Percentiles rank a stretch among this genome's conserved stretches.
These are phyloP conservation scores for Logfia minima DNA, from an alignment of 129 eudicot genomes.

Conservation along the genomic window DNA sequence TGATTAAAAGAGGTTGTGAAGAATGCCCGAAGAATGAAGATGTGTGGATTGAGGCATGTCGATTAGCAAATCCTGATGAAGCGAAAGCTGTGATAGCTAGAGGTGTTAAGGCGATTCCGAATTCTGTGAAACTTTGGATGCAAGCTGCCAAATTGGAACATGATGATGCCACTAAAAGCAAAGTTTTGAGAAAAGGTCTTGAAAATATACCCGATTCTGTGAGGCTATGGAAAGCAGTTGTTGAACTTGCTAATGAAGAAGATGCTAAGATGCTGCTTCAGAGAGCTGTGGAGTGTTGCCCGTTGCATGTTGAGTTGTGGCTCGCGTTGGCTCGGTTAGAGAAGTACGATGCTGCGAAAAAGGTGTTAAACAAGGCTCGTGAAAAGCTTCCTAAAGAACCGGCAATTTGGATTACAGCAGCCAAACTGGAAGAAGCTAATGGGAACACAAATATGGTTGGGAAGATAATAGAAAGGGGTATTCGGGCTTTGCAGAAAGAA, in stretches of 20 bases:
- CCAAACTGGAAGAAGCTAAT: constrained; percentile 85
- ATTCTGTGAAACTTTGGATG: constrained; percentile 91
- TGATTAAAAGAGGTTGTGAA: constrained; percentile 76
- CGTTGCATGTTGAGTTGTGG: constrained; percentile 91
- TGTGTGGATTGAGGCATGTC: constrained; percentile 91
- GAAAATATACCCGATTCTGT: constrained; percentile 91
- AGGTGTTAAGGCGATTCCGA: constrained; percentile 84
- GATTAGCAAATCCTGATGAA: constrained; percentile 62
- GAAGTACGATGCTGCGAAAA: constrained; percentile 74
- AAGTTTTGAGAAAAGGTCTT: constrained; percentile 86
- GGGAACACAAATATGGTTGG: constrained; percentile 78
- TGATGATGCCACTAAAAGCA: constrained; percentile 67
- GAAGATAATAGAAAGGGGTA: constrained; percentile 89
- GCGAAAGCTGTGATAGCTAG: constrained; percentile 94
- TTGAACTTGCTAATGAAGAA: constrained; percentile 85
- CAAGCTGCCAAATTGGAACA: constrained; percentile 81
- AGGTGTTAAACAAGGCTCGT: constrained; percentile 78
- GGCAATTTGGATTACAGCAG: constrained; percentile 87
- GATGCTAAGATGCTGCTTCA: constrained; percentile 77
- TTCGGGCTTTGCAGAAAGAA: constrained; percentile 78
- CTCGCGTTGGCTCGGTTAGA: constrained; percentile 87
- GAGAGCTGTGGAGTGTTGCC: constrained; percentile 91
- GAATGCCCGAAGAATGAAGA: constrained; percentile 95
- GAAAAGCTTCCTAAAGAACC: constrained; percentile 85
- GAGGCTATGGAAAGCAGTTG: constrained; percentile 95